Evolutionary conservation across 345 rosid genomes (phyloP).

Genomic region (Linum usitatissimum): DNA sequence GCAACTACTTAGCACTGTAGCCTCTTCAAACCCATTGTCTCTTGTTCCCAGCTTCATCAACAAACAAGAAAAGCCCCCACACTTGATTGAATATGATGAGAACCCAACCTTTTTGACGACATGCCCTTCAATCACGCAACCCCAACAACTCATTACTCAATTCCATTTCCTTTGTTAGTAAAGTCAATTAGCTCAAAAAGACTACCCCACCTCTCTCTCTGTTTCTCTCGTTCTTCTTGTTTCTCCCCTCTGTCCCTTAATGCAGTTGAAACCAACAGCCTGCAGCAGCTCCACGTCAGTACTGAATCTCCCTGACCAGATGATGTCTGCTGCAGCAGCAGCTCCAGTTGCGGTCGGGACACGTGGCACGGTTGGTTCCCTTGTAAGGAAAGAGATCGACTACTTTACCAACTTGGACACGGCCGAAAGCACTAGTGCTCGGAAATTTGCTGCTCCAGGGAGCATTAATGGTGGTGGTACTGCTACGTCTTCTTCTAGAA

Average conservation of each 20-base stretch:
- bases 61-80: too few relatives aligned
- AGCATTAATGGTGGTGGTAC: constrained; percentile 8
- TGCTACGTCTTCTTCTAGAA: background rate
- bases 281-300: too few relatives aligned
- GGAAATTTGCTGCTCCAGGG: constrained; percentile 19
- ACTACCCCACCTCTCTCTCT: constrained; percentile 28
- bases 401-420: constrained; percentile 1
- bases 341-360: constrained; percentile 27
- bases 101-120: constrained; percentile 10
- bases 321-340: constrained; percentile 40
- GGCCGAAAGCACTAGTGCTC: constrained; percentile 15
- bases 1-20: too few relatives aligned
- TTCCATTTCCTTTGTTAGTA: too few relatives aligned
- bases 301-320: constrained; percentile 1
- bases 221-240: constrained; percentile 22
- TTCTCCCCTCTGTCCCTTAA: constrained; percentile 2
- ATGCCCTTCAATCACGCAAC: constrained; percentile 6
- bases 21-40: too few relatives aligned
- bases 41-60: too few relatives aligned
- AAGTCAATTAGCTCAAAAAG: background rate
- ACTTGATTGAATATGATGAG: too few relatives aligned
- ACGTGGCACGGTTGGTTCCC: constrained; percentile 5
- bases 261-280: too few relatives aligned
- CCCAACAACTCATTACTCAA: background rate
- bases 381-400: constrained; percentile 5